Evolutionary conservation across 768 basidiomycete species (phyloP).

Genomic region (Mycena epipterygia): DNA sequence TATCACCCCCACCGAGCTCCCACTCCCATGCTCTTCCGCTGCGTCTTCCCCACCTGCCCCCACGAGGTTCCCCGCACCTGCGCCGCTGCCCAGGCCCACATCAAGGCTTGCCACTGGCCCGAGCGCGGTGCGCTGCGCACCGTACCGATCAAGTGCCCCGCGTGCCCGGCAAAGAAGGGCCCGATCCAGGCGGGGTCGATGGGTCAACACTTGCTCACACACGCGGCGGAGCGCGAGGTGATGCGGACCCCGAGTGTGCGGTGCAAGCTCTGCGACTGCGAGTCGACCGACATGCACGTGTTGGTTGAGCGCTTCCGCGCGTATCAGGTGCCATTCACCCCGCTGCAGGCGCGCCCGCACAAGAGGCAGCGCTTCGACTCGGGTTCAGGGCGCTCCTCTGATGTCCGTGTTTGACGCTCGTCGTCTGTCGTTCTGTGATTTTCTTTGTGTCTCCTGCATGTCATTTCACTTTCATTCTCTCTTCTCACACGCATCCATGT

Average conservation of each 20-base stretch:
- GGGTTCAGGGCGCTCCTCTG: too few species aligned
- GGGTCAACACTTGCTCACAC: slow-evolving; percentile 20
- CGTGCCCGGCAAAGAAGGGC: not conserved
- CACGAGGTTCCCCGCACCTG: not conserved
- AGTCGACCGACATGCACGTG: not conserved
- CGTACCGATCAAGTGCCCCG: not conserved
- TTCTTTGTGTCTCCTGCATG: not conserved
- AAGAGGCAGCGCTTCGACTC: slow-evolving; percentile 13
- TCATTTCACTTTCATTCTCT: not conserved
- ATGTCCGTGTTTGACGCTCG: not conserved
- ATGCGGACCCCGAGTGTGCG: too few species aligned
- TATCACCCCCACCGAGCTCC: slow-evolving; percentile 9
- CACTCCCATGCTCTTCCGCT: not conserved
- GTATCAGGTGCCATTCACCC: not conserved
- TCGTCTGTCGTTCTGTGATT: not conserved
- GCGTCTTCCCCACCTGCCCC: slow-evolving; percentile 8
- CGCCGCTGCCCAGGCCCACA: not conserved
- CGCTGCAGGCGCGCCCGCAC: not conserved
- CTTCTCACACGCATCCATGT: too few species aligned
- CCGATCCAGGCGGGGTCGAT: not conserved
- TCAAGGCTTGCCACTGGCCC: not conserved
- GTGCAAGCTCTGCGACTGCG: slow-evolving; percentile 11
- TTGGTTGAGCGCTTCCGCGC: not conserved
- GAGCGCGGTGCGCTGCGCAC: not conserved
- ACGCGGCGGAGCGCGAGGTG: not conserved